Percentiles rank a stretch among this genome's conserved stretches.
phyloP scores from a whole-genome alignment of 78 protist genomes.

The Cavenderia fasciculata region DNA sequence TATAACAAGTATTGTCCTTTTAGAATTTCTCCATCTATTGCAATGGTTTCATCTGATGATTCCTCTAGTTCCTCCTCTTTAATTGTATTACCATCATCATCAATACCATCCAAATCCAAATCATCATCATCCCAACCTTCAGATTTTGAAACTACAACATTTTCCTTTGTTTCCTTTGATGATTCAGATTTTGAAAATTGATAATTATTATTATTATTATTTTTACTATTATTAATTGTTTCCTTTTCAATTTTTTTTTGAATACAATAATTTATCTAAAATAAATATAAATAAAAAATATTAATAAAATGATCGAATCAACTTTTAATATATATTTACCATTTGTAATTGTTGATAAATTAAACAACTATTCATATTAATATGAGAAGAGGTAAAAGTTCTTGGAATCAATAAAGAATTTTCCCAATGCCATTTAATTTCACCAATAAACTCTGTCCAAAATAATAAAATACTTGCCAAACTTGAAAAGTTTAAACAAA shows the following conservation, averaged over 20 bases:
- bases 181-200: neutral
- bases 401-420: conserved; percentile 44
- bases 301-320: too few species aligned
- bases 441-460: conserved; percentile 68
- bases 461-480: conserved; percentile 27
- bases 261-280: conserved; percentile 60
- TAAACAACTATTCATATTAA: conserved; percentile 43
- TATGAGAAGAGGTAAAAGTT: conserved; percentile 41
- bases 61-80: neutral
- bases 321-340: neutral
- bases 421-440: conserved; percentile 78
- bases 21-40: neutral
- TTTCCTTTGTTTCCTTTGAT: neutral
- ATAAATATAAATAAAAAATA: too few species aligned
- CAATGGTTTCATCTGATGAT: too few species aligned
- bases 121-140: conserved; percentile 52
- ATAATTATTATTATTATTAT: too few species aligned
- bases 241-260: conserved; percentile 16
- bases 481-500: conserved; percentile 48
- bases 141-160: neutral
- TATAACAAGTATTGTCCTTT: conserved; percentile 52
- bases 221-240: neutral
- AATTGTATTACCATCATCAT: neutral
- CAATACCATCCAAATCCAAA: neutral
- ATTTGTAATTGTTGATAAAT: conserved; percentile 64